A percentile compares a stretch with the other conserved stretches of the same genome.
phyloP scores from a whole-genome alignment of 148 eudicot species.

The Silene uniflora region DNA sequence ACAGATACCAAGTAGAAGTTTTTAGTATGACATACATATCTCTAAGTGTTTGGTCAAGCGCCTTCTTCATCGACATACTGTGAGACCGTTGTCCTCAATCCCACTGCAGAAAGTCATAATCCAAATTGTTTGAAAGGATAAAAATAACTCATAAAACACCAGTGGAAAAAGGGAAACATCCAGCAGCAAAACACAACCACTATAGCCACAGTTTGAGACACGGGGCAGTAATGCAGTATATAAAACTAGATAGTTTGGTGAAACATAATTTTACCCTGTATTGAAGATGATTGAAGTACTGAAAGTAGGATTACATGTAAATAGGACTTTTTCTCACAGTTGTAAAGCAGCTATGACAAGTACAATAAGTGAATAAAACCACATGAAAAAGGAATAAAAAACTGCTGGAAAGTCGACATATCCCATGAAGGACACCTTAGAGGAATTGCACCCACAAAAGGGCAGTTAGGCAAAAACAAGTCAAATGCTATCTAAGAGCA shows the following conservation, averaged over 20 bases:
- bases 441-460: neutral
- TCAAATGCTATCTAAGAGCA: neutral
- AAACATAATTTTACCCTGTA: neutral
- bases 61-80: conserved; percentile 78
- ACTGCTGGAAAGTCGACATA: neutral
- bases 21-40: conserved; percentile 67
- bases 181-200: neutral
- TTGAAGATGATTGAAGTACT: neutral
- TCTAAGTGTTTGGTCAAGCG: conserved; percentile 88
- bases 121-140: neutral
- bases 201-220: conserved; percentile 11
- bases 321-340: neutral
- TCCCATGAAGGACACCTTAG: neutral
- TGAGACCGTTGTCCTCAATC: conserved; percentile 26
- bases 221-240: neutral
- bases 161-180: neutral
- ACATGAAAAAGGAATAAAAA: neutral
- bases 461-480: neutral
- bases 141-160: neutral
- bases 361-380: neutral
- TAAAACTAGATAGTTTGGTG: neutral
- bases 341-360: neutral
- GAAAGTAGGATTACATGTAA: neutral
- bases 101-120: conserved; percentile 19
- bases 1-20: neutral